phyloP scores from a whole-genome alignment of 352 stramenopile genomes.

The Phytophthora gonapodyides region DNA sequence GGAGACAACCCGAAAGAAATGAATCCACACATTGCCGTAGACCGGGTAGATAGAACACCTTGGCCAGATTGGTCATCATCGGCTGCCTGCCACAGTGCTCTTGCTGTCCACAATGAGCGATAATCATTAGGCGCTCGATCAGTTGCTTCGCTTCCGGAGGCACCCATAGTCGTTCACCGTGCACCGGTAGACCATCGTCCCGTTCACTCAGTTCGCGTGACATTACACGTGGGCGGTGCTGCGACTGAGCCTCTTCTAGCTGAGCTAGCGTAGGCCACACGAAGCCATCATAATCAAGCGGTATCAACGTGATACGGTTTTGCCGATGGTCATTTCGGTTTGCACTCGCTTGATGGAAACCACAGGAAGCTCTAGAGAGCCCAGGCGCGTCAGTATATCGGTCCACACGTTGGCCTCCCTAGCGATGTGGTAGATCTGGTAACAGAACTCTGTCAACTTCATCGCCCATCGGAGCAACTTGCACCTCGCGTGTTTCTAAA shows the following conservation, averaged over 20 bases:
- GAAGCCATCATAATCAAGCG: background rate
- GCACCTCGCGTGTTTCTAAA: constrained; percentile 4
- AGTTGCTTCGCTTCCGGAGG: too few species aligned
- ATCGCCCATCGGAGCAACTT: background rate
- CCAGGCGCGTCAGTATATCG: background rate
- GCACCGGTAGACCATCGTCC: too few species aligned
- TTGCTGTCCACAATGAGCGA: background rate
- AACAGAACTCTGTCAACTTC: background rate
- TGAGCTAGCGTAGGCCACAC: background rate
- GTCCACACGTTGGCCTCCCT: background rate
- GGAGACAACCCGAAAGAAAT: background rate
- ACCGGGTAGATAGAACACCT: background rate
- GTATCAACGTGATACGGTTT: too few species aligned
- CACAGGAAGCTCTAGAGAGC: background rate
- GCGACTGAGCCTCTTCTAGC: background rate
- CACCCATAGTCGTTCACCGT: too few species aligned
- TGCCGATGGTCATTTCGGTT: background rate
- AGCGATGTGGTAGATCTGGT: background rate
- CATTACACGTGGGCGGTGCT: too few species aligned
- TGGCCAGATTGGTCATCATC: background rate
- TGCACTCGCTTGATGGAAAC: background rate
- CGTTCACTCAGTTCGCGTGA: too few species aligned
- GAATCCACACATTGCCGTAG: background rate
- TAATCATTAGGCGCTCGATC: background rate
- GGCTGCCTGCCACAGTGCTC: background rate